Conservation (phyloP, 1,284 basidiomycete species). For the Cystobasidiaceae sp. region DNA sequence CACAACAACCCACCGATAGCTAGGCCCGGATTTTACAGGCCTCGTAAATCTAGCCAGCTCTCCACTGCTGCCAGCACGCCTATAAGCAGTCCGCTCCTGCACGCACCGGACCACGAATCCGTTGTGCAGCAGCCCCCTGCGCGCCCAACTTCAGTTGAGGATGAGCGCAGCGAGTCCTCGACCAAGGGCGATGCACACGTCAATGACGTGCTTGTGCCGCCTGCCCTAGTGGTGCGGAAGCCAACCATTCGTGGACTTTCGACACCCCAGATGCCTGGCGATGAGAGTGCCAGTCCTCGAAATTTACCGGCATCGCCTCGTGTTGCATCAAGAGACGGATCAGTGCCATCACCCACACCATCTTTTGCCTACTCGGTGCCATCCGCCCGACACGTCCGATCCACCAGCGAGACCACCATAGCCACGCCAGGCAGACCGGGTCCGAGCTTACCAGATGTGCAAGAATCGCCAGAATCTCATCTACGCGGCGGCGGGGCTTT, state of each 20-base stretch:
- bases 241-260: constrained; percentile 5
- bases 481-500: not conserved
- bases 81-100: not conserved
- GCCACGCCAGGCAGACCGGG: not conserved
- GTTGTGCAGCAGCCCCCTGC: not conserved
- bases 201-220: not conserved
- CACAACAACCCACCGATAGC: constrained; percentile 17
- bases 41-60: constrained; percentile 38
- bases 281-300: not conserved
- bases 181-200: constrained; percentile 10
- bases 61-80: constrained; percentile 23
- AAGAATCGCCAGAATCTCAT: constrained; percentile 13
- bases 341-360: not conserved
- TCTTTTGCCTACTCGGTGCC: not conserved
- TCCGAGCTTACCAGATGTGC: constrained; percentile 9
- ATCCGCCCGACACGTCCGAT: constrained; percentile 1
- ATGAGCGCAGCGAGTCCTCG: not conserved
- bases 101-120: not conserved
- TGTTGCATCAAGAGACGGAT: not conserved
- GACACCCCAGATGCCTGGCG: not conserved
- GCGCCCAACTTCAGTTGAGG: not conserved
- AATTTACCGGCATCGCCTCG: not conserved
- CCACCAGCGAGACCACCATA: constrained; percentile 15
- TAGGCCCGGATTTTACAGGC: constrained; percentile 36
- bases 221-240: constrained; percentile 10